phyloP scores from a whole-genome alignment of 768 basidiomycete species.

The Serendipita sp. region DNA sequence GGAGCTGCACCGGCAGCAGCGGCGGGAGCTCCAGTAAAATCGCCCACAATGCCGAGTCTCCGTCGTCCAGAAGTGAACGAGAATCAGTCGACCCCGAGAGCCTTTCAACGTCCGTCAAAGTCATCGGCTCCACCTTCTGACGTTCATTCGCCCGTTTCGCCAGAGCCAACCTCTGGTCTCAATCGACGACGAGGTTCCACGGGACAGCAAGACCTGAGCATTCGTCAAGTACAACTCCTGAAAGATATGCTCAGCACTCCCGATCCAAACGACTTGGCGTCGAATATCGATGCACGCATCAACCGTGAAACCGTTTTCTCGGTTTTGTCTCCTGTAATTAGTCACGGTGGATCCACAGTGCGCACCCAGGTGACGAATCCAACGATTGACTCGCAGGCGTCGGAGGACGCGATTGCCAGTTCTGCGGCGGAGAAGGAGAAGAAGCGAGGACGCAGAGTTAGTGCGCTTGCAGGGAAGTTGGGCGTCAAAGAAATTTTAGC shows the following conservation, averaged over 20 bases:
- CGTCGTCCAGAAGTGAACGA: neutral
- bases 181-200: neutral
- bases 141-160: neutral
- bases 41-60: neutral
- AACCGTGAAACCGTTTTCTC: neutral
- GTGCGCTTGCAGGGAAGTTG: neutral
- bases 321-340: neutral
- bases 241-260: constrained; percentile 56
- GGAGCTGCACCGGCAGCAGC: constrained; percentile 33
- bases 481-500: neutral
- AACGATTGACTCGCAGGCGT: neutral
- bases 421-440: neutral
- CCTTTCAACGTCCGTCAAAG: neutral
- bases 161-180: neutral
- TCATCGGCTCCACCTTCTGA: neutral
- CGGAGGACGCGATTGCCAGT: neutral
- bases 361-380: neutral
- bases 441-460: neutral
- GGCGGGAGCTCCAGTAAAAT: constrained; percentile 12
- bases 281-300: neutral
- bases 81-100: neutral
- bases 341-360: neutral
- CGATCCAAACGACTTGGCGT: constrained; percentile 16
- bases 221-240: constrained; percentile 61
- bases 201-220: constrained; percentile 43